Conservation (phyloP, 1,139 yeast genomes). For the Debaryomyces fabryi region DNA sequence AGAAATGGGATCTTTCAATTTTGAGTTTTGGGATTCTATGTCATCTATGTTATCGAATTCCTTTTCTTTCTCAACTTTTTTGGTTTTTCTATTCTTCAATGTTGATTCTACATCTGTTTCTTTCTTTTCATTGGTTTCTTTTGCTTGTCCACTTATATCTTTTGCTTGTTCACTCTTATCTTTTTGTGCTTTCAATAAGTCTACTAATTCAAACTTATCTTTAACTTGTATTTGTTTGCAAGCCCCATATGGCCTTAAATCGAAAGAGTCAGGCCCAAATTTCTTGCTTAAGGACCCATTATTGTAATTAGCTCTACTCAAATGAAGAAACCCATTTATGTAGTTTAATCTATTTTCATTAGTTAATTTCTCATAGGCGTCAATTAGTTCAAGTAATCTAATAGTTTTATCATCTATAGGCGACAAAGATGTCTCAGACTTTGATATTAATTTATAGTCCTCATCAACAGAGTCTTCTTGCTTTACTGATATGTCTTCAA, state of each 20-base stretch:
- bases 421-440: slow-evolving; percentile 8
- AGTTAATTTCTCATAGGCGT: slow-evolving; percentile 31
- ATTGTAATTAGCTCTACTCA: slow-evolving; percentile 46
- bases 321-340: slow-evolving; percentile 35
- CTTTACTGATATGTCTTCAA: slow-evolving; percentile 19
- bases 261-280: slow-evolving; percentile 30
- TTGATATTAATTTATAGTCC: slow-evolving; percentile 10
- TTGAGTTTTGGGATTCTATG: slow-evolving; percentile 2
- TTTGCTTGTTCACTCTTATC: slow-evolving; percentile 1
- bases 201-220: slow-evolving; percentile 17
- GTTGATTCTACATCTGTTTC: slow-evolving; percentile 3
- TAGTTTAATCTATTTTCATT: slow-evolving; percentile 25
- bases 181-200: slow-evolving; percentile 11
- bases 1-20: slow-evolving; percentile 40
- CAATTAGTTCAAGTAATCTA: slow-evolving; percentile 28
- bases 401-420: slow-evolving; percentile 23
- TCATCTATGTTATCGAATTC: background rate
- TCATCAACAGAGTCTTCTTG: slow-evolving; percentile 3
- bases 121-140: background rate
- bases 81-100: slow-evolving; percentile 3
- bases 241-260: slow-evolving; percentile 34
- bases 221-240: slow-evolving; percentile 20
- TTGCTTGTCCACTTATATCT: background rate
- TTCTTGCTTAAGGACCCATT: slow-evolving; percentile 17
- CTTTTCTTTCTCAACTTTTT: slow-evolving; percentile 1